Base-by-base conservation (phyloP, 306 rosid species). In the Coriaria nepalensis region DNA sequence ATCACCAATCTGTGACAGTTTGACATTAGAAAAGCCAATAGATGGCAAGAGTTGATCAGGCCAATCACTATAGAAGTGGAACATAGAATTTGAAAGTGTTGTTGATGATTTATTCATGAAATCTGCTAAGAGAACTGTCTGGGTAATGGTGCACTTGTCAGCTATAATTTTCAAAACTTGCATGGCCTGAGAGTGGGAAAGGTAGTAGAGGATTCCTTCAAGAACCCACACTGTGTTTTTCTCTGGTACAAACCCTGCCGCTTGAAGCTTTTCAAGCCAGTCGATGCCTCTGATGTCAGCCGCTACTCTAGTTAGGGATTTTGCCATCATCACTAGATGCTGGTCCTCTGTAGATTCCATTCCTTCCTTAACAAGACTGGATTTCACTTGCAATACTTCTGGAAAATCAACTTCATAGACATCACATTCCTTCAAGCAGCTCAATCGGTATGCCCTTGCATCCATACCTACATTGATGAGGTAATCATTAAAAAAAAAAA, bases 11-110 rank as follows among this genome's bases (percentile, higher is more conserved):
- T 90, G 98, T 36, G 98, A 84, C 55, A 90, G 94, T 53, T 63
- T 75, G 15, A 86, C 95, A 35, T 61, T 64, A 32, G 78, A 50
- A 69, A 84, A 90, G 20, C 95, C 98, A 36, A 90, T 76, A 40
- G 95, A 79, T 60, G 98, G 98, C 37, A 90, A 70, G 62, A 90
- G 95, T 55, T 81, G 86, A 43, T 84, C 98, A 4, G 97, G 98
- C 95, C 98, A 90, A 64, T 90, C 98, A 62, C 98, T 74, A 68
- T 90, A 90, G 77, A 90, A 84, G 61, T 81, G 87, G 69, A 77
- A 90, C 37, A 69, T 57, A 36, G 97, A 84, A 46, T 61, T 61
- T 43, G 93, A 77, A 49, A 84, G 75, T 9, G 84, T 79, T 35
- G 82, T 90, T 53, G 98, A 84, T 33, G 86, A 64, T 60, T 84